Conservation (phyloP, 2,329 filamentous ascomycete species). For the Whalleya microplaca region DNA sequence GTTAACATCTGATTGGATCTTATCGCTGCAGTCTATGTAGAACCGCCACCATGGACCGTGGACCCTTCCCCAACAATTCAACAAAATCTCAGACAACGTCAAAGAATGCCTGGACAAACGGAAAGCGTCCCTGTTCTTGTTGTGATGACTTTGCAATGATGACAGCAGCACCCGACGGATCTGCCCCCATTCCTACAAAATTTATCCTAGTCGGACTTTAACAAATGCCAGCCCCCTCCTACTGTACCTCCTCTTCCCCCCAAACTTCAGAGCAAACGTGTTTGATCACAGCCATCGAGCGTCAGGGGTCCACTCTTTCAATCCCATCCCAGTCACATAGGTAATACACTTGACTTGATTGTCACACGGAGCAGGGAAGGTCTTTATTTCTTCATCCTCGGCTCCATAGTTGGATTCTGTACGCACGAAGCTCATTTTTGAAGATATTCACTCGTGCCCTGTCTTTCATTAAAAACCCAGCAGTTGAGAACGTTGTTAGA, state of each 20-base stretch:
- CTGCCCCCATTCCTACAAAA: neutral
- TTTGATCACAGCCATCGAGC: no score
- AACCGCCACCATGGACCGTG: constrained; percentile 29
- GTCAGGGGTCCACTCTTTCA: no score
- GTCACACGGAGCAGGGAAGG: no score
- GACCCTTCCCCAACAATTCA: constrained; percentile 40
- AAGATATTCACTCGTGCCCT: neutral
- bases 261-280: no score
- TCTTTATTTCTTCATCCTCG: neutral
- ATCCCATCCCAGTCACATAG: no score
- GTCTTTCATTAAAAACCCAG: neutral
- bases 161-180: neutral
- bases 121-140: neutral
- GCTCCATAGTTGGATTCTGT: neutral
- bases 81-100: constrained; percentile 37
- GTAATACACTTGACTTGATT: no score
- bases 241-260: no score
- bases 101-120: constrained; percentile 14
- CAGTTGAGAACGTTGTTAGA: neutral
- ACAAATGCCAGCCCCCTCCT: neutral
- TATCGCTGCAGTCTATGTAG: constrained; percentile 19
- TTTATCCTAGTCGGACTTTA: neutral
- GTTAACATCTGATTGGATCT: constrained; percentile 23
- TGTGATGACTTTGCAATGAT: no score
- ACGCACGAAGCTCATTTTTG: neutral